phyloP scores from a whole-genome alignment of 331 rosid genomes.

The Pyrus hybrid region DNA sequence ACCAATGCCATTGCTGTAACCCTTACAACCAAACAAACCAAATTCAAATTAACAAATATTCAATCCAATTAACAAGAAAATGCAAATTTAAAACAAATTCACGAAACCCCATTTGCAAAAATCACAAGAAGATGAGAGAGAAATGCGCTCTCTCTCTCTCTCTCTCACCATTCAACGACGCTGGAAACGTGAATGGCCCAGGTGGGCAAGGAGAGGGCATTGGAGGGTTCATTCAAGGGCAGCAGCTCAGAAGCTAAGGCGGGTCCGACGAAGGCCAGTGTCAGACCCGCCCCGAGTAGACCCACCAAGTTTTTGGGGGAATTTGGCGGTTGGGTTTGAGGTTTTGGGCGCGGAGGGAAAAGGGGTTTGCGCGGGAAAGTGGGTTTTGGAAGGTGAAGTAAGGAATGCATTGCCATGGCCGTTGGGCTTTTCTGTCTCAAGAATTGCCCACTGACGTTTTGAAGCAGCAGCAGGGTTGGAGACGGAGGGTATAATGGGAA shows the following conservation, averaged over 20 bases:
- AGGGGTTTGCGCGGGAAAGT: slow-evolving; percentile 13
- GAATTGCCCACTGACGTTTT: too few relatives aligned
- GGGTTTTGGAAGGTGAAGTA: slow-evolving; percentile 3
- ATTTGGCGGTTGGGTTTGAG: not conserved
- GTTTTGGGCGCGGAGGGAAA: not conserved
- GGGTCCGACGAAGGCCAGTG: slow-evolving; percentile 37
- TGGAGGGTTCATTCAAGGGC: slow-evolving; percentile 63
- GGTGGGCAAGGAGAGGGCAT: slow-evolving; percentile 92
- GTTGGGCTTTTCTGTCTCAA: too few relatives aligned
- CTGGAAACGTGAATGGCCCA: slow-evolving; percentile 96
- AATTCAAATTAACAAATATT: not conserved
- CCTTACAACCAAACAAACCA: slow-evolving; percentile 37
- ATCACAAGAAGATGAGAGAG: not conserved
- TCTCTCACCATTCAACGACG: slow-evolving; percentile 65
- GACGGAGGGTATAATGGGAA: too few relatives aligned
- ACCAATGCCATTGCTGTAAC: slow-evolving; percentile 89
- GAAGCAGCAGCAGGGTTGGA: too few relatives aligned
- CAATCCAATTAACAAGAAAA: not conserved
- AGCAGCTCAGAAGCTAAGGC: slow-evolving; percentile 47
- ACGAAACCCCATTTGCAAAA: not conserved
- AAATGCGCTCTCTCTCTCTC: too few relatives aligned
- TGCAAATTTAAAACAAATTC: not conserved
- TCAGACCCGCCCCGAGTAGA: slow-evolving; percentile 41
- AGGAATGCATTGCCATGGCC: not conserved
- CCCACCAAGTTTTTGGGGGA: slow-evolving; percentile 13